Evolutionary conservation across 2,329 filamentous ascomycete genomes (phyloP).

Genomic region (Fusarium sp.): DNA sequence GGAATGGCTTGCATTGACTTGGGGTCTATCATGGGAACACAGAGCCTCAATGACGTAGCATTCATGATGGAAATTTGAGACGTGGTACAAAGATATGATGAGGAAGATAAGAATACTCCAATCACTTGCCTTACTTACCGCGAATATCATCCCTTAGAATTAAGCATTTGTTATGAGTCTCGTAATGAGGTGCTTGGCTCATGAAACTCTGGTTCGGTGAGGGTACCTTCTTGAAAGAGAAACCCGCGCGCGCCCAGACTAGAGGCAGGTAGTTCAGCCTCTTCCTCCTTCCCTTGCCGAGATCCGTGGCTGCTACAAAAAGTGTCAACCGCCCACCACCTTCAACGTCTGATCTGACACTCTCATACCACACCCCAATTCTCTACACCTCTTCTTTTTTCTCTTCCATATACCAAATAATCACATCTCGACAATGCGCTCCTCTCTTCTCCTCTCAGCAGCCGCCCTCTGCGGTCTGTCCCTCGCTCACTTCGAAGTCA

Average conservation of each 20-base stretch:
- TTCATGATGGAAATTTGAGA: conserved; percentile 22
- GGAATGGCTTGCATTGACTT: conserved; percentile 2
- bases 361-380: not conserved
- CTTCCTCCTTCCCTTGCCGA: conserved; percentile 18
- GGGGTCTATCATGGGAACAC: conserved; percentile 28
- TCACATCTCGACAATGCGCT: conserved; percentile 49
- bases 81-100: not conserved
- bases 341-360: not conserved
- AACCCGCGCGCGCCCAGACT: conserved; percentile 7
- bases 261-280: conserved; percentile 15
- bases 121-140: no score
- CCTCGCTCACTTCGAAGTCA: conserved; percentile 66
- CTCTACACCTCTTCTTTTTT: not conserved
- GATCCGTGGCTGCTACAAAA: conserved; percentile 39
- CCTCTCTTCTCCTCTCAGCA: conserved; percentile 49
- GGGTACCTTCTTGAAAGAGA: not conserved
- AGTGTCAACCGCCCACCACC: conserved; percentile 30
- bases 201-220: not conserved
- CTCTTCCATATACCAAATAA: not conserved
- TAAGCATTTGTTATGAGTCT: no score
- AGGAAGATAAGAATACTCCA: not conserved
- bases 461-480: conserved; percentile 55
- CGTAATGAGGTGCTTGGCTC: not conserved
- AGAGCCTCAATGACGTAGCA: conserved; percentile 39
- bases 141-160: no score